Conservation (phyloP, 2,329 filamentous ascomycete genomes). For the Rutstroemia sp. region DNA sequence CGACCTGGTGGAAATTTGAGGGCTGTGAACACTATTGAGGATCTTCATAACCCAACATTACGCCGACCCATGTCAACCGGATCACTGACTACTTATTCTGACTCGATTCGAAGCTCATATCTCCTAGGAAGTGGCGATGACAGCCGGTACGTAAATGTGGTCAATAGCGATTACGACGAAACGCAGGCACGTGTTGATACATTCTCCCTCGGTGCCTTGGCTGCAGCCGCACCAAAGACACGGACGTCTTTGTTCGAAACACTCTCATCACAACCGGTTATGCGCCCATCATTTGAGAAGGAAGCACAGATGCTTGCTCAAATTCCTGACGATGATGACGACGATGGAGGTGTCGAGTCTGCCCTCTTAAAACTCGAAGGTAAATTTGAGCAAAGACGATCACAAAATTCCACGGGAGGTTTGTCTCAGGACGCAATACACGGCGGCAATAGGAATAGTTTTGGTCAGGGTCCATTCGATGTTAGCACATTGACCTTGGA, state of each 20-base stretch:
- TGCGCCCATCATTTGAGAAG: slow-evolving; percentile 75
- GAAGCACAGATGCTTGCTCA: slow-evolving; percentile 82
- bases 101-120: slow-evolving; percentile 53
- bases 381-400: slow-evolving; percentile 55
- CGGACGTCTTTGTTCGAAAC: slow-evolving; percentile 52
- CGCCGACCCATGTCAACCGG: slow-evolving; percentile 51
- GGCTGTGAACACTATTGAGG: slow-evolving; percentile 57
- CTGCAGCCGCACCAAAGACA: slow-evolving; percentile 41
- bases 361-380: slow-evolving; percentile 88
- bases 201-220: slow-evolving; percentile 53
- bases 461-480: slow-evolving; percentile 21
- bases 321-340: slow-evolving; percentile 72
- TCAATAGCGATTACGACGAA: slow-evolving; percentile 31
- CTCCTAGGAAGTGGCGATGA: slow-evolving; percentile 35
- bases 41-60: slow-evolving; percentile 44
- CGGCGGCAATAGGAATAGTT: slow-evolving; percentile 20
- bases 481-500: slow-evolving; percentile 16
- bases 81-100: slow-evolving; percentile 52
- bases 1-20: slow-evolving; percentile 70
- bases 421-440: slow-evolving; percentile 8
- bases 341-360: slow-evolving; percentile 87
- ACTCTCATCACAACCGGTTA: slow-evolving; percentile 53
- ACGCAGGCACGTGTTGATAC: slow-evolving; percentile 37
- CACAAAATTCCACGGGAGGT: slow-evolving; percentile 18
- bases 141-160: slow-evolving; percentile 38